Percentiles rank a stretch among this genome's conserved stretches.
Evolutionary conservation across 257 asterid genomes (phyloP).

Genomic region (Solanum stenotomum): DNA sequence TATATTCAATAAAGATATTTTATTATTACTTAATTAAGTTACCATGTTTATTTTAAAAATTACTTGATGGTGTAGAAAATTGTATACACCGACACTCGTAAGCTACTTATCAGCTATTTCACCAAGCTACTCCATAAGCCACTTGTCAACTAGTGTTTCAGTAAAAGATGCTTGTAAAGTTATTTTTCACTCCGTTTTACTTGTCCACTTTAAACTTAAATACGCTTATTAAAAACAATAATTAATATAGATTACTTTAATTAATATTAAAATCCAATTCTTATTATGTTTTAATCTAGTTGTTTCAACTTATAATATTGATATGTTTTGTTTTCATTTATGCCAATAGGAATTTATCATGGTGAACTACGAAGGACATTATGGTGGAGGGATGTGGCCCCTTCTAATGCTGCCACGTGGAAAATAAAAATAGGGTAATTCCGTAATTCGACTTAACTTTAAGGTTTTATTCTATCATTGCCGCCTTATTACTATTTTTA

Average conservation of each 20-base stretch:
- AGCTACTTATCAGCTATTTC: too few species aligned
- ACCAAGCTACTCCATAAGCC: background rate
- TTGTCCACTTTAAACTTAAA: background rate
- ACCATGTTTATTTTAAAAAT: too few species aligned
- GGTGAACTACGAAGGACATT: background rate
- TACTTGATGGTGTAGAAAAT: too few species aligned
- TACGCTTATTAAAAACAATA: background rate
- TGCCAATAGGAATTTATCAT: background rate
- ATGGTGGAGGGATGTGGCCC: background rate
- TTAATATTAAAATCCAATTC: background rate
- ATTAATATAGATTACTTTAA: background rate
- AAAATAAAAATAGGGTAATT: background rate
- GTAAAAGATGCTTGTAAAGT: background rate
- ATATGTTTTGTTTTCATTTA: background rate
- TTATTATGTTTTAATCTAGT: background rate
- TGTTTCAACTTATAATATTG: background rate
- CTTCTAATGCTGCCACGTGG: background rate
- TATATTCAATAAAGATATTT: too few species aligned
- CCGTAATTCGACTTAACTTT: background rate
- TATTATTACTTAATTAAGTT: too few species aligned
- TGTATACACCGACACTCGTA: accelerated
- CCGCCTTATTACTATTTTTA: background rate
- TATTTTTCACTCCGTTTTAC: accelerated
- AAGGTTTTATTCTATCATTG: background rate
- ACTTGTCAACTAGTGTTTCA: background rate